phyloP scores from a whole-genome alignment of 306 rosid genomes.

The Styphnolobium japonicum region DNA sequence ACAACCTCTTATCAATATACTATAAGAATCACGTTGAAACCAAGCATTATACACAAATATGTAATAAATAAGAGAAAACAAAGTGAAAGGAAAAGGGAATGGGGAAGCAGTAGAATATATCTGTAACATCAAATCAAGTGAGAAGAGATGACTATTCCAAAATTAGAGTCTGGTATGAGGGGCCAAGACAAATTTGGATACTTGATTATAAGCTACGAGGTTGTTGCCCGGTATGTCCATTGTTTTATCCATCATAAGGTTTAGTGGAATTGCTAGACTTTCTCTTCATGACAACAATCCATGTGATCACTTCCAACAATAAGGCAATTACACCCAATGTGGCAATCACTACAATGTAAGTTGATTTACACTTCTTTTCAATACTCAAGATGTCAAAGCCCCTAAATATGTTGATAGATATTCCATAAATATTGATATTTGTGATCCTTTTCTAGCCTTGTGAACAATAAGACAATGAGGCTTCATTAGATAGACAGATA shows the following conservation, averaged over 20 bases:
- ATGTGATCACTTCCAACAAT: constrained; percentile 68
- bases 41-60: constrained; percentile 32
- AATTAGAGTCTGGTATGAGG: constrained; percentile 1
- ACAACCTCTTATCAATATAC: too few species aligned
- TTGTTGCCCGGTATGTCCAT: constrained; percentile 38
- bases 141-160: constrained; percentile 14
- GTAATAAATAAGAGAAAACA: background rate
- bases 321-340: constrained; percentile 52
- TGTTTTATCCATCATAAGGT: constrained; percentile 52
- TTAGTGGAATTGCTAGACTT: constrained; percentile 49
- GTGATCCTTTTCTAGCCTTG: constrained; percentile 75
- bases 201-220: background rate
- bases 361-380: constrained; percentile 52
- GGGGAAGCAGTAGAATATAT: background rate
- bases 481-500: background rate
- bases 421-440: constrained; percentile 73
- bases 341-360: constrained; percentile 44
- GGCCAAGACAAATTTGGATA: background rate
- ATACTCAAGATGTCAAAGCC: constrained; percentile 62
- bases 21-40: constrained; percentile 20
- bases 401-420: constrained; percentile 72
- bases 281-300: constrained; percentile 66
- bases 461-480: constrained; percentile 43
- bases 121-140: background rate
- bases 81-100: background rate